Evolutionary conservation across 2,329 filamentous ascomycete genomes (phyloP).

Genomic region (Arthroderma sp.): DNA sequence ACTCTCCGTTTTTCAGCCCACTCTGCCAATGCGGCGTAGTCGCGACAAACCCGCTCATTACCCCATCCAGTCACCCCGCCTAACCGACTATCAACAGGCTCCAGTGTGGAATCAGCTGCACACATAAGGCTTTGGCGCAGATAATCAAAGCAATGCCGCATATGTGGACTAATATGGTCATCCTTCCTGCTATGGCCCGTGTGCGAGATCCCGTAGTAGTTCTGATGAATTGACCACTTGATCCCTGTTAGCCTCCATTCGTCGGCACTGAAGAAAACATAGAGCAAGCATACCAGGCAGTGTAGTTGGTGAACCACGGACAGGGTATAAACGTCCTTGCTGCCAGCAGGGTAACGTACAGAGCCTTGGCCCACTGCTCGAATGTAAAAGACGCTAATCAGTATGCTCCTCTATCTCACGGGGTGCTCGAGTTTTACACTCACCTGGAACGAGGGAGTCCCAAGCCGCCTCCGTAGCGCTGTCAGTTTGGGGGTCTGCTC

Average conservation of each 20-base stretch:
- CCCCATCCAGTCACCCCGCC: neutral
- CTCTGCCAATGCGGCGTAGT: neutral
- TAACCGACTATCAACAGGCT: neutral
- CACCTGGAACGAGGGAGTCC: neutral
- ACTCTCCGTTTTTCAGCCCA: neutral
- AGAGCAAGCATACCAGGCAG: neutral
- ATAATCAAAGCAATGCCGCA: slow-evolving; percentile 5
- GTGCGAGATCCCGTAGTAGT: neutral
- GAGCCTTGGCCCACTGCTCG: neutral
- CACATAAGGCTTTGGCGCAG: slow-evolving; percentile 4
- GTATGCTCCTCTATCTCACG: neutral
- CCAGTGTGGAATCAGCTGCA: slow-evolving; percentile 2
- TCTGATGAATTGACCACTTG: neutral
- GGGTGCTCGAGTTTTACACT: neutral
- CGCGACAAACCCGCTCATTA: neutral
- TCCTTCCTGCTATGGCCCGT: neutral
- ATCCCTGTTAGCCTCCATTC: neutral
- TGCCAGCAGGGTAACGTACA: neutral
- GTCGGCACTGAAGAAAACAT: neutral
- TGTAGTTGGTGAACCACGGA: neutral
- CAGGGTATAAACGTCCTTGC: neutral
- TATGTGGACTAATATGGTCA: neutral
- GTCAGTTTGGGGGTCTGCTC: neutral
- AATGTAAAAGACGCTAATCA: neutral
- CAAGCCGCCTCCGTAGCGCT: neutral